Evolutionary conservation across 345 rosid species (phyloP).

Genomic region (Gossypium stocksii): DNA sequence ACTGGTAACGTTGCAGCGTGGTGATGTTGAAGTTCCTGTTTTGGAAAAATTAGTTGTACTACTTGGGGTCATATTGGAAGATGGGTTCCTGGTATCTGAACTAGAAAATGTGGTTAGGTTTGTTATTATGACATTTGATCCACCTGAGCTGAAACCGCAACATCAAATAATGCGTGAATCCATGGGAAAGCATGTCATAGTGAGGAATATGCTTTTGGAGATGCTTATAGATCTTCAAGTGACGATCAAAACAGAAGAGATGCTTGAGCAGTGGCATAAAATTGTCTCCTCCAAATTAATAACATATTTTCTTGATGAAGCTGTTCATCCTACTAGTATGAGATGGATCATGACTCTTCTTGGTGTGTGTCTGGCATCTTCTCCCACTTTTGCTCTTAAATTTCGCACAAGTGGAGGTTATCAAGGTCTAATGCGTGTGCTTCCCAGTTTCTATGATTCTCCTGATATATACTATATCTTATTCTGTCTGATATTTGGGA

Average conservation of each 20-base stretch:
- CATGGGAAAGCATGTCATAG: constrained; percentile 98
- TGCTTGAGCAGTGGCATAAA: constrained; percentile 99
- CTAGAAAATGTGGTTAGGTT: constrained; percentile 94
- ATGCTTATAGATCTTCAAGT: constrained; percentile 99
- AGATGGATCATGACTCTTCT: constrained; percentile 99
- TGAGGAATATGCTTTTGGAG: constrained; percentile 97
- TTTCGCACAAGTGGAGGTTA: constrained; percentile 96
- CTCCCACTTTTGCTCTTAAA: constrained; percentile 87
- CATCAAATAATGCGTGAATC: constrained; percentile 70
- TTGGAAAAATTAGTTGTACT: constrained; percentile 93
- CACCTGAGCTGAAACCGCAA: constrained; percentile 75
- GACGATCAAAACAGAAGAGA: constrained; percentile 86
- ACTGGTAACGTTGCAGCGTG: constrained; percentile 93
- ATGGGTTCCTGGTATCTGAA: constrained; percentile 92
- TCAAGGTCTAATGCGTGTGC: constrained; percentile 81
- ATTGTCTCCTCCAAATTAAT: constrained; percentile 94
- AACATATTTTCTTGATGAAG: constrained; percentile 96
- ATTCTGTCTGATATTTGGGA: constrained; percentile 92
- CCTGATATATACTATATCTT: constrained; percentile 96
- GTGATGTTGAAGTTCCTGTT: constrained; percentile 97
- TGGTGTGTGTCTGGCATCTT: constrained; percentile 88
- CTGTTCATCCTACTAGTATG: constrained; percentile 99
- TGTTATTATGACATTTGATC: constrained; percentile 98
- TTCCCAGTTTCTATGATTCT: constrained; percentile 93
- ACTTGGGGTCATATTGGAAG: constrained; percentile 98